Percentiles rank a stretch among this genome's conserved stretches.
Conservation (phyloP, 495 filamentous ascomycete species). For the Astrothelium subdiscretum region DNA sequence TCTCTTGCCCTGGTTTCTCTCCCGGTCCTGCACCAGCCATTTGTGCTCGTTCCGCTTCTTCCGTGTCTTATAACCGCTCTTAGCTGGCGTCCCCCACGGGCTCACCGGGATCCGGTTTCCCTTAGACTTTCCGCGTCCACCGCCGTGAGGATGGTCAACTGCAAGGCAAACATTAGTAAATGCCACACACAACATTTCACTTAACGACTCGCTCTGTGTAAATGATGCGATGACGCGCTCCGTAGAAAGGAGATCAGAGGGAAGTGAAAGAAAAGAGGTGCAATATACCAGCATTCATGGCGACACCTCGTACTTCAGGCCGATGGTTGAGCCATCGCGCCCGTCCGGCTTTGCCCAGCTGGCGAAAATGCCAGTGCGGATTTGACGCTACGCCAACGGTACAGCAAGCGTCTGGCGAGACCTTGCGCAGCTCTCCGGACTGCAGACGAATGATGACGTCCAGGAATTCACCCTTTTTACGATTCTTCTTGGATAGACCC, state of each 20-base stretch:
- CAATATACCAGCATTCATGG: constrained; percentile 81
- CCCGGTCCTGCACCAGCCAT: constrained; percentile 29
- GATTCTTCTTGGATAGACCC: constrained; percentile 27
- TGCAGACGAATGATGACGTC: constrained; percentile 74
- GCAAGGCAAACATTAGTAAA: constrained; percentile 19
- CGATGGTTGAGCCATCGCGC: constrained; percentile 85
- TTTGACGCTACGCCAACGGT: constrained; percentile 92
- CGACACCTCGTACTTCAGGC: constrained; percentile 89
- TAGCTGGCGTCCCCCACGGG: constrained; percentile 90
- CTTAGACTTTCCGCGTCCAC: constrained; percentile 97
- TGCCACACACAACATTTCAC: too few species aligned
- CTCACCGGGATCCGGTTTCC: constrained; percentile 89
- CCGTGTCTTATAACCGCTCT: constrained; percentile 94
- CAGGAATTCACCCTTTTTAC: not conserved
- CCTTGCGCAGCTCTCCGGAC: constrained; percentile 80
- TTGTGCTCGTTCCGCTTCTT: constrained; percentile 39
- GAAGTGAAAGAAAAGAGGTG: not conserved
- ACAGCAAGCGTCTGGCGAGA: constrained; percentile 82
- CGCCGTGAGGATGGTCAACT: constrained; percentile 93
- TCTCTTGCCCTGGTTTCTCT: constrained; percentile 35
- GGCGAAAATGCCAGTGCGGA: constrained; percentile 73
- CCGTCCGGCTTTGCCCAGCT: constrained; percentile 89
- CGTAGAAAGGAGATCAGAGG: not conserved
- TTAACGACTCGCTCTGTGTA: too few species aligned
- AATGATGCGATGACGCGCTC: too few species aligned